phyloP scores from a whole-genome alignment of 495 filamentous ascomycete species.

The Talaromyces proteolyticus region DNA sequence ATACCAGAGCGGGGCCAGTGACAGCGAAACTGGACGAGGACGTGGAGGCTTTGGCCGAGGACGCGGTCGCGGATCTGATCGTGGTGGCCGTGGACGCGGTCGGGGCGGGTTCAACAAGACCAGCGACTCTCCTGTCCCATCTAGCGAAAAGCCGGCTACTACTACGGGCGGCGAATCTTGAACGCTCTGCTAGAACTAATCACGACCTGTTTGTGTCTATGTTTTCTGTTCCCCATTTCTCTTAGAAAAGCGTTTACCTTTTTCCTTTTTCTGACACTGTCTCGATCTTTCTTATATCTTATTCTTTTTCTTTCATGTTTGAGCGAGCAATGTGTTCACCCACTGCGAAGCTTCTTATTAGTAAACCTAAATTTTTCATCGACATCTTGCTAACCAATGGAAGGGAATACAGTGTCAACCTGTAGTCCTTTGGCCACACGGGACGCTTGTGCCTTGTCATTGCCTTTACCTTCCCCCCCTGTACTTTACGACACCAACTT shows the following conservation, averaged over 20 bases:
- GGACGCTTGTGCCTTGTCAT: too few species aligned
- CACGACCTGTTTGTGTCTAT: conserved; percentile 8
- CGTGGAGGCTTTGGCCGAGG: conserved; percentile 61
- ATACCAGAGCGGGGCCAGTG: conserved; percentile 76
- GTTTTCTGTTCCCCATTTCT: conserved; percentile 8
- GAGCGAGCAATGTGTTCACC: too few species aligned
- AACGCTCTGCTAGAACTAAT: conserved; percentile 4
- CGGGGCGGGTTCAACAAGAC: conserved; percentile 34
- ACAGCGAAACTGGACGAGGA: conserved; percentile 63
- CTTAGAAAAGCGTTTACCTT: conserved; percentile 4
- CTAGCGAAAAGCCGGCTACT: conserved; percentile 42
- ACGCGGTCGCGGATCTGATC: conserved; percentile 45
- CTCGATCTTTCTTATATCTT: not conserved
- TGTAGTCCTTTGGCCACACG: too few species aligned
- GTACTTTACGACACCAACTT: too few species aligned
- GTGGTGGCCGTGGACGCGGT: conserved; percentile 48
- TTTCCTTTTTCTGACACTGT: not conserved
- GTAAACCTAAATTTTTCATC: not conserved
- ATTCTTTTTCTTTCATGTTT: not conserved
- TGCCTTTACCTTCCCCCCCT: too few species aligned
- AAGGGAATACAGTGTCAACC: not conserved
- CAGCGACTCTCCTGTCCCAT: conserved; percentile 41
- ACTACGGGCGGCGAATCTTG: conserved; percentile 10
- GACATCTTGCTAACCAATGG: too few species aligned
- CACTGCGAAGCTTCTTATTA: not conserved